A percentile compares a stretch with the other conserved stretches of the same genome.
Evolutionary conservation across 2,329 filamentous ascomycete genomes (phyloP).

Genomic region (Hypocreales sp.): DNA sequence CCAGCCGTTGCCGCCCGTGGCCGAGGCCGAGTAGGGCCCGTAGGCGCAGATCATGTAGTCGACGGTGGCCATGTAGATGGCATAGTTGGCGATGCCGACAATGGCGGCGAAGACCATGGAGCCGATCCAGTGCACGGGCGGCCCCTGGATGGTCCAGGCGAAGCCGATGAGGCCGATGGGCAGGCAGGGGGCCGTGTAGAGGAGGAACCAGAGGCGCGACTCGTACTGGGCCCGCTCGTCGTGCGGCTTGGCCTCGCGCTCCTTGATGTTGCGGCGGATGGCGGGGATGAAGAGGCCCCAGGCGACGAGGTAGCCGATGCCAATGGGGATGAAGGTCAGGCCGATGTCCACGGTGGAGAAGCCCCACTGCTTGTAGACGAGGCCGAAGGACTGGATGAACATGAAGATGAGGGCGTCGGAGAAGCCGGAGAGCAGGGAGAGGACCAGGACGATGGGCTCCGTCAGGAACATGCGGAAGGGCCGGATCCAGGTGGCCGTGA

Average conservation of each 20-base stretch:
- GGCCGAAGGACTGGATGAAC: conserved; percentile 54
- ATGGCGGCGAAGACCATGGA: conserved; percentile 49
- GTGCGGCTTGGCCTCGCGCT: conserved; percentile 32
- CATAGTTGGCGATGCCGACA: conserved; percentile 59
- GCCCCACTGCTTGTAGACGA: conserved; percentile 53
- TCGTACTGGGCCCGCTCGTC: conserved; percentile 52
- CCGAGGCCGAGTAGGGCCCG: conserved; percentile 57
- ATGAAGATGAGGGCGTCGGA: conserved; percentile 65
- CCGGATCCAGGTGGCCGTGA: conserved; percentile 40
- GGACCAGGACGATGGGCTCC: conserved; percentile 56
- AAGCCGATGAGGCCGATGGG: conserved; percentile 57
- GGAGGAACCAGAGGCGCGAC: conserved; percentile 47
- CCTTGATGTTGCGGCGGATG: conserved; percentile 35
- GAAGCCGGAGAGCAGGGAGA: conserved; percentile 59
- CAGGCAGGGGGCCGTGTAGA: conserved; percentile 44
- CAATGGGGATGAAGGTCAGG: conserved; percentile 48
- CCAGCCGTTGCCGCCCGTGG: conserved; percentile 63
- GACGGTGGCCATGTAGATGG: conserved; percentile 63
- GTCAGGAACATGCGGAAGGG: conserved; percentile 61
- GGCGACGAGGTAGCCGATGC: conserved; percentile 49
- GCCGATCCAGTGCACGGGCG: conserved; percentile 50
- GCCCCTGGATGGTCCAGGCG: conserved; percentile 50
- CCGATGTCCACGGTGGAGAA: conserved; percentile 43
- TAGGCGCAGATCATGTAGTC: conserved; percentile 68
- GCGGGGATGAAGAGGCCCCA: conserved; percentile 44